These are phyloP conservation scores for Vigna nakashimae DNA, from an alignment of 306 rosid species.

Conservation along the genomic window DNA sequence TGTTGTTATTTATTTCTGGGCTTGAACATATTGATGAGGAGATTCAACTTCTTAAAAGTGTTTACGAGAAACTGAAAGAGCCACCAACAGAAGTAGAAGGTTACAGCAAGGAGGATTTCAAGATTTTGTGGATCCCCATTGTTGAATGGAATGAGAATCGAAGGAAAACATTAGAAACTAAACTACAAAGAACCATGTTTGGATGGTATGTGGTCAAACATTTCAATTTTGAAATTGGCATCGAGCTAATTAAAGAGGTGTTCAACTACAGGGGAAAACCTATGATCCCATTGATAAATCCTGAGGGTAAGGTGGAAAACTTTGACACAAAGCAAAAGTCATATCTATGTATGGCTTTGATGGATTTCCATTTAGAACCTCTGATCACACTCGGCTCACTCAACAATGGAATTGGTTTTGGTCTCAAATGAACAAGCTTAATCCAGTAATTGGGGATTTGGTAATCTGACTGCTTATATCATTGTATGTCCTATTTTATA, in stretches of 20 bases:
- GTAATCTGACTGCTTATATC: slow-evolving; percentile 5
- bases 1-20: slow-evolving; percentile 40
- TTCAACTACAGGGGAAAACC: slow-evolving; percentile 19
- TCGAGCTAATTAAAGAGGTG: slow-evolving; percentile 13
- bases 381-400: slow-evolving; percentile 34
- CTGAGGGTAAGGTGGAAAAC: slow-evolving; percentile 41
- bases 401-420: slow-evolving; percentile 49
- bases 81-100: slow-evolving; percentile 40
- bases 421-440: slow-evolving; percentile 30
- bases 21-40: slow-evolving; percentile 37
- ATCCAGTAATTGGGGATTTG: slow-evolving; percentile 22
- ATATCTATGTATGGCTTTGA: slow-evolving; percentile 41
- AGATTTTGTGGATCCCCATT: slow-evolving; percentile 49
- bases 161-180: neutral
- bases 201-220: slow-evolving; percentile 42
- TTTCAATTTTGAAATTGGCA: neutral
- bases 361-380: slow-evolving; percentile 42
- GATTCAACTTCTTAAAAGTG: slow-evolving; percentile 28
- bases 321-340: slow-evolving; percentile 31
- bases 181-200: slow-evolving; percentile 15
- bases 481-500: neutral
- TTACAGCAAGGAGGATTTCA: slow-evolving; percentile 42
- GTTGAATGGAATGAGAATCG: slow-evolving; percentile 19
- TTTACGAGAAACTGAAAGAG: slow-evolving; percentile 10
- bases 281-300: slow-evolving; percentile 35